Base-by-base conservation (phyloP, 495 filamentous ascomycete genomes). In the Corynascus novoguineensis region DNA sequence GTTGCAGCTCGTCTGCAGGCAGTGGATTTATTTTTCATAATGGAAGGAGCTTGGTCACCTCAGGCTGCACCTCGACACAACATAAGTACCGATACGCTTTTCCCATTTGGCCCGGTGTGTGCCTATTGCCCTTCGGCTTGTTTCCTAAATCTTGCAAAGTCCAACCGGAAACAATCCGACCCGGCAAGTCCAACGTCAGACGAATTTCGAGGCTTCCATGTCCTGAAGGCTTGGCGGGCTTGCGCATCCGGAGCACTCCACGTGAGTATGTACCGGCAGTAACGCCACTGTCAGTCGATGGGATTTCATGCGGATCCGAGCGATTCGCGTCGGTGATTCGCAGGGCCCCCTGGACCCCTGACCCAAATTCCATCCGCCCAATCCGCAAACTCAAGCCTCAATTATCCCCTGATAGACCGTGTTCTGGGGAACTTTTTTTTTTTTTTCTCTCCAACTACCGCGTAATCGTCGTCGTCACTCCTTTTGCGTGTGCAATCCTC, bases 241-340 rank as follows among this genome's bases (percentile, higher is more conserved):
- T 24, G n/a, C n/a, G n/a, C n/a, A n/a, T n/a, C n/a, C n/a, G n/a
- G n/a, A n/a, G n/a, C n/a, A n/a, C n/a, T n/a, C n/a, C n/a, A n/a
- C n/a, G n/a, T n/a, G n/a, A n/a, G n/a, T n/a, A 40, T 53, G 47
- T 60, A 35, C 53, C 49, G 52, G 47, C 25, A 22, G 53, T 50
- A 61, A 61, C 59, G 59, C 59, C 59, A 61, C 55, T 61, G 59
- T 61, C 59, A 58, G 53, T 35, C 54, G 59, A 61, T 58, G 42
- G 19, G 50, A 22, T 59, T 34, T 28, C 5, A 31, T 27, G 34
- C 12, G 49, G 51, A 41, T 48, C 35, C 29, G 37, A 38, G 41
- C 25, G 10, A n/a, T 29, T 47, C 45, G 55, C 45, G 59, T 45
- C 49, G 53, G 35, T 58, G 55, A 54, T 62, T 62, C 45, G 55